These are phyloP conservation scores for Colletotrichum magnum DNA, from an alignment of 2,329 filamentous ascomycete genomes.

Conservation along the genomic window DNA sequence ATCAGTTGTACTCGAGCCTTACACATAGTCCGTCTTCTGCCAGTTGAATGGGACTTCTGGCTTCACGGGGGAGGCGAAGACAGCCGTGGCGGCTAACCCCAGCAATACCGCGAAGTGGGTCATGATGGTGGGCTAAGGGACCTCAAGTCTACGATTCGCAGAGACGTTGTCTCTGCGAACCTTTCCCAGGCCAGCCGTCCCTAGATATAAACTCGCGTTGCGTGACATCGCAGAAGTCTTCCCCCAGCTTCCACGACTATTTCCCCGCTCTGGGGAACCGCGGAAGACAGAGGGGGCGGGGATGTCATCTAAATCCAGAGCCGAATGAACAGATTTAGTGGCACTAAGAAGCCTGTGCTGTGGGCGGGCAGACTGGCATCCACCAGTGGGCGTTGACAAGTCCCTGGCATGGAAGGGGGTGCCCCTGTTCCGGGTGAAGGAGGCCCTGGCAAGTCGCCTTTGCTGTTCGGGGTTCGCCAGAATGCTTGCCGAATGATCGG, in stretches of 20 bases:
- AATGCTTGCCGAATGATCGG: conserved; percentile 1
- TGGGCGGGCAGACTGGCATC: conserved; percentile 16
- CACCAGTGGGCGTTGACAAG: conserved; percentile 14
- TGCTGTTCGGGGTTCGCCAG: neutral
- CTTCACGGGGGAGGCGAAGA: neutral
- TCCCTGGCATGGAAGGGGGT: neutral
- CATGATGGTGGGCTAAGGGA: neutral
- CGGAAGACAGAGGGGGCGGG: neutral
- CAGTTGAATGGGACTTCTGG: conserved; percentile 37
- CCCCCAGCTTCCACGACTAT: neutral
- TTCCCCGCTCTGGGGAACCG: conserved; percentile 6
- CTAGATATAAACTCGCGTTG: neutral
- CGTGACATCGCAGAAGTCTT: neutral
- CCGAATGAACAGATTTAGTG: neutral
- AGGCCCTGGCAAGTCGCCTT: neutral
- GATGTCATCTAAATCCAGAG: neutral
- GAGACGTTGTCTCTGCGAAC: neutral
- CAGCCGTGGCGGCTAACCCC: neutral
- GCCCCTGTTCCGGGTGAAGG: neutral
- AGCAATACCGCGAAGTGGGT: neutral
- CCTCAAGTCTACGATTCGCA: too few species aligned
- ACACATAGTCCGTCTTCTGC: conserved; percentile 45
- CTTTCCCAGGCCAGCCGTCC: too few species aligned
- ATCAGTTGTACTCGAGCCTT: neutral
- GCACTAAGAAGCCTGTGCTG: neutral